These are phyloP conservation scores for Lanmaoa rubissima DNA, from an alignment of 768 basidiomycete species.

Conservation along the genomic window DNA sequence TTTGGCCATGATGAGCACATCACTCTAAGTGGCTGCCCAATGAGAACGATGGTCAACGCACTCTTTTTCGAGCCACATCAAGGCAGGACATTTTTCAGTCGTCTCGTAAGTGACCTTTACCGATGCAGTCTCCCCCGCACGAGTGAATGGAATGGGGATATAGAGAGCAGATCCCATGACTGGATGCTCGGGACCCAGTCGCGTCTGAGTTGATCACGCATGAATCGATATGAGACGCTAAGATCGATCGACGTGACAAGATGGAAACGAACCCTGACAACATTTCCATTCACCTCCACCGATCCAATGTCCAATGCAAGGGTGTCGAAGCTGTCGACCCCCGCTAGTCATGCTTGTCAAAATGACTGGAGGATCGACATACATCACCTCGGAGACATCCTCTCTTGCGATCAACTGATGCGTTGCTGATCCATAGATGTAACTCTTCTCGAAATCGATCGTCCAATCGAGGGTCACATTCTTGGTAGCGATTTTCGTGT, in stretches of 20 bases:
- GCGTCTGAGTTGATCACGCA: constrained; percentile 38
- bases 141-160: constrained; percentile 45
- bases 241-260: not conserved
- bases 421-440: constrained; percentile 47
- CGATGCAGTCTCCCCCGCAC: constrained; percentile 38
- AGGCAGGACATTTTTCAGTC: constrained; percentile 67
- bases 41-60: constrained; percentile 26
- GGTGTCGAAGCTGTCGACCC: constrained; percentile 48
- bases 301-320: constrained; percentile 50
- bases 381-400: constrained; percentile 44
- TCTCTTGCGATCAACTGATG: constrained; percentile 42
- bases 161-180: constrained; percentile 79
- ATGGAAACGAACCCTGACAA: constrained; percentile 42
- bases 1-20: not conserved
- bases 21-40: not conserved
- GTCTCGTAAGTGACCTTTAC: constrained; percentile 70
- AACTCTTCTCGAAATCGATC: constrained; percentile 49
- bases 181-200: constrained; percentile 54
- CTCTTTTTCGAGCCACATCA: constrained; percentile 89
- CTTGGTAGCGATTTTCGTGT: constrained; percentile 43
- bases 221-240: not conserved
- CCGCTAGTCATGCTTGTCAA: not conserved
- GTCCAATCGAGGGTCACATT: constrained; percentile 56
- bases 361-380: constrained; percentile 4
- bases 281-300: constrained; percentile 48